A percentile compares a stretch with the other conserved stretches of the same genome.
These are phyloP conservation scores for Saccharomyces hybrid DNA, from an alignment of 1,139 yeast genomes.

Conservation along the genomic window DNA sequence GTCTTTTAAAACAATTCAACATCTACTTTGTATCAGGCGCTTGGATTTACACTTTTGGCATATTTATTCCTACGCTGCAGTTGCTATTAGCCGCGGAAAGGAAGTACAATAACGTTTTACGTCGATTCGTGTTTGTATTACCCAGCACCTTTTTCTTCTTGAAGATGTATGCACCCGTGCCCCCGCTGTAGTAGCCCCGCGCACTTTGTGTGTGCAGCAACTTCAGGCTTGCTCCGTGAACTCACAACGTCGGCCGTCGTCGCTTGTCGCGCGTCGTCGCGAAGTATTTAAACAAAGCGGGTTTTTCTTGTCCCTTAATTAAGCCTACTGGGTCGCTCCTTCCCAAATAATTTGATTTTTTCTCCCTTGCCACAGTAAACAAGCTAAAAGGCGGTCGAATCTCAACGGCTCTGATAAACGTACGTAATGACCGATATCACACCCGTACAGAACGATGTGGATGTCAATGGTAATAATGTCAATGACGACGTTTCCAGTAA, in stretches of 20 bases:
- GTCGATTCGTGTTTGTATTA: not conserved
- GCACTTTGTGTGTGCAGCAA: not conserved
- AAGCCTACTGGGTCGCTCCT: not conserved
- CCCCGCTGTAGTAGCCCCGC: not conserved
- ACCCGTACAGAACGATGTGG: constrained; percentile 1
- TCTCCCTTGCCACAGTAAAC: not conserved
- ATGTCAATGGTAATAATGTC: not conserved
- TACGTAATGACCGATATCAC: not conserved
- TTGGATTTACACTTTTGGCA: not conserved
- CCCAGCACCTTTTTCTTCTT: not conserved
- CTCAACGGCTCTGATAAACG: constrained; percentile 1
- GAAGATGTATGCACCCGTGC: not conserved
- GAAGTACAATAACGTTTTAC: not conserved
- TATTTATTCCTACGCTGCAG: not conserved
- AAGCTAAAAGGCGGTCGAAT: not conserved
- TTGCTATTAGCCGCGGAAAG: not conserved
- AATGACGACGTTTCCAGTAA: not conserved
- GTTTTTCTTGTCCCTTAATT: constrained; percentile 1
- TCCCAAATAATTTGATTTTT: not conserved
- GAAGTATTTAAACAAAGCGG: constrained; percentile 1
- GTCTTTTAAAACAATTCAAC: not conserved
- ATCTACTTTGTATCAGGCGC: not conserved
- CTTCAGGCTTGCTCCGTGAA: not conserved
- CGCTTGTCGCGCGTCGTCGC: constrained; percentile 1
- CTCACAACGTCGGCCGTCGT: not conserved